These are phyloP conservation scores for Cryphonectria parasitica DNA, from an alignment of 2,329 filamentous ascomycete genomes.

Conservation along the genomic window DNA sequence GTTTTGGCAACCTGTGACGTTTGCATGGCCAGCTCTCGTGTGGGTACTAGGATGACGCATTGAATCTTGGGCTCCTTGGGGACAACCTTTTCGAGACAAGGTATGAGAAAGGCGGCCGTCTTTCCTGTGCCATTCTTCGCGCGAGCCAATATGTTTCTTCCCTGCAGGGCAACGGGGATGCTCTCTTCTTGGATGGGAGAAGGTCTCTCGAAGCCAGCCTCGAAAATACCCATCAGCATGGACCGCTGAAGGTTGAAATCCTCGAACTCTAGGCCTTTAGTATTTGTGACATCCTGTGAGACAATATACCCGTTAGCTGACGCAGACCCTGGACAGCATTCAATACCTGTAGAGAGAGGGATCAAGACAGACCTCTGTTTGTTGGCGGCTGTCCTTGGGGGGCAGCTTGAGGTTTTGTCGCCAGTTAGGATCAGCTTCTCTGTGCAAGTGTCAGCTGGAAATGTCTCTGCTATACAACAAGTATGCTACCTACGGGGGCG, in stretches of 20 bases:
- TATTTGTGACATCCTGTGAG: conserved; percentile 94
- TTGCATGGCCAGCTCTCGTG: conserved; percentile 94
- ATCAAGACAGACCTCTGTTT: conserved; percentile 69
- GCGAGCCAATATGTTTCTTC: conserved; percentile 90
- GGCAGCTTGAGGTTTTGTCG: conserved; percentile 74
- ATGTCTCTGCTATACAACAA: not conserved
- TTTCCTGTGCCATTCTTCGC: conserved; percentile 99
- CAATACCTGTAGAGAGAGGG: not conserved
- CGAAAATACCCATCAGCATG: conserved; percentile 98
- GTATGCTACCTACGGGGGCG: conserved; percentile 2
- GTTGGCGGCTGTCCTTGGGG: conserved; percentile 73
- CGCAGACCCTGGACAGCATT: not conserved
- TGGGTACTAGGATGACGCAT: conserved; percentile 93
- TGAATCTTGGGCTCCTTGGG: conserved; percentile 96
- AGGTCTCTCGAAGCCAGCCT: conserved; percentile 97
- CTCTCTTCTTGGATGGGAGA: conserved; percentile 99
- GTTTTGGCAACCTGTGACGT: conserved; percentile 99
- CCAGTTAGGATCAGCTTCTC: conserved; percentile 67
- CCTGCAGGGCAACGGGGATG: conserved; percentile 93
- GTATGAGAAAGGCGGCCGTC: conserved; percentile 97
- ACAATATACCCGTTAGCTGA: conserved; percentile 9
- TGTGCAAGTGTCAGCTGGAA: conserved; percentile 46
- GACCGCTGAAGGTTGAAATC: conserved; percentile 95
- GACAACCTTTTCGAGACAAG: conserved; percentile 93
- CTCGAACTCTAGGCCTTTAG: conserved; percentile 96